Conservation (phyloP, 345 rosid species). For the Eucalyptus coolabah region DNA sequence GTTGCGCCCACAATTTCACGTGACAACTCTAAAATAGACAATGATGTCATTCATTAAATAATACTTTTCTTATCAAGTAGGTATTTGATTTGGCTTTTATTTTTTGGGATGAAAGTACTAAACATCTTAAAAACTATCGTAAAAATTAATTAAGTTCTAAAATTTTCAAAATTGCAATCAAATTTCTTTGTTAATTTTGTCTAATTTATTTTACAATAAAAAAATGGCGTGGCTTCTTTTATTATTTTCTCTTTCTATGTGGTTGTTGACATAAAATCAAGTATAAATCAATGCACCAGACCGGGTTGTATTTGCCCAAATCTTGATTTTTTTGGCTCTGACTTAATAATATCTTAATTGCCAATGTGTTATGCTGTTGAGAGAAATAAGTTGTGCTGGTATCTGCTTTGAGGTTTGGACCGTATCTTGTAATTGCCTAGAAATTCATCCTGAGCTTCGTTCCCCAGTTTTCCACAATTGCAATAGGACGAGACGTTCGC, state of each 20-base stretch:
- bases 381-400: not conserved
- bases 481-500: not conserved
- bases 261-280: not conserved
- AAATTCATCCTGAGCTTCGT: not conserved
- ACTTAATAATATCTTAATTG: not conserved
- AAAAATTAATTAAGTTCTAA: too few species aligned
- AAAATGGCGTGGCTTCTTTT: not conserved
- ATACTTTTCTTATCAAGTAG: too few species aligned
- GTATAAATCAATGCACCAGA: not conserved
- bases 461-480: not conserved
- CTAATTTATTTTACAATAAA: too few species aligned
- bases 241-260: too few species aligned
- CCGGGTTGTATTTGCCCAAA: not conserved
- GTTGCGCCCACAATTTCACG: not conserved
- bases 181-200: too few species aligned
- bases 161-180: too few species aligned
- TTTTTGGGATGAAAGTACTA: not conserved
- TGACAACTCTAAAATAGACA: too few species aligned
- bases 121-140: not conserved
- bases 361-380: too few species aligned
- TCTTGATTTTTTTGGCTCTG: not conserved
- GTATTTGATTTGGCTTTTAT: not conserved
- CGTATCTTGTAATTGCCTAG: not conserved
- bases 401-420: not conserved
- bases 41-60: too few species aligned